phyloP scores from a whole-genome alignment of 257 asterid species.

The Nicotiana attenuata region DNA sequence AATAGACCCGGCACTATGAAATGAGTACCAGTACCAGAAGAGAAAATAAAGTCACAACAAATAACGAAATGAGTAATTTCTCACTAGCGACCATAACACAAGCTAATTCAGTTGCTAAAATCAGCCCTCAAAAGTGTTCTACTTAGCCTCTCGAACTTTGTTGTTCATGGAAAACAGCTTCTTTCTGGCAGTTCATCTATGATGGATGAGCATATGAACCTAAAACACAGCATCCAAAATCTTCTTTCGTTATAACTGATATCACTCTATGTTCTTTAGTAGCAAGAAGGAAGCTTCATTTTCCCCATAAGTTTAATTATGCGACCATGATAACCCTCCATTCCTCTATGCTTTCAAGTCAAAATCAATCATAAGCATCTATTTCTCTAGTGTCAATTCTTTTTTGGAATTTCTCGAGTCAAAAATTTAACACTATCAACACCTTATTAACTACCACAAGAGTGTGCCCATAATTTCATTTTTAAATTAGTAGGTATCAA shows the following conservation, averaged over 20 bases:
- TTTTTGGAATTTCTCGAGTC: not conserved
- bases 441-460: not conserved
- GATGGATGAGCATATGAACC: not conserved
- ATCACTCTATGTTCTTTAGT: not conserved
- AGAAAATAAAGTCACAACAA: not conserved
- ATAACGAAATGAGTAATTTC: not conserved
- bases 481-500: not conserved
- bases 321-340: not conserved
- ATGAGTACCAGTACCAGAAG: not conserved
- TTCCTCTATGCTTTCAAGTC: not conserved
- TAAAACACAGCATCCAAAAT: not conserved
- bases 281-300: not conserved
- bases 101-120: not conserved
- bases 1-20: too few species aligned
- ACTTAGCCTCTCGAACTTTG: not conserved
- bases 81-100: slow-evolving; percentile 1
- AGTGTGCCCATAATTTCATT: not conserved
- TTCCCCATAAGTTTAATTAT: not conserved
- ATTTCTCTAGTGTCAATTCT: not conserved
- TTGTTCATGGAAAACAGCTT: not conserved
- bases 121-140: not conserved
- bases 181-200: not conserved
- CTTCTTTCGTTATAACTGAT: not conserved
- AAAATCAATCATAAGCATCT: not conserved
- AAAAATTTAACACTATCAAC: not conserved